Conservation (phyloP, 805 yeast species). For the Cyberlindnera petersonii region DNA sequence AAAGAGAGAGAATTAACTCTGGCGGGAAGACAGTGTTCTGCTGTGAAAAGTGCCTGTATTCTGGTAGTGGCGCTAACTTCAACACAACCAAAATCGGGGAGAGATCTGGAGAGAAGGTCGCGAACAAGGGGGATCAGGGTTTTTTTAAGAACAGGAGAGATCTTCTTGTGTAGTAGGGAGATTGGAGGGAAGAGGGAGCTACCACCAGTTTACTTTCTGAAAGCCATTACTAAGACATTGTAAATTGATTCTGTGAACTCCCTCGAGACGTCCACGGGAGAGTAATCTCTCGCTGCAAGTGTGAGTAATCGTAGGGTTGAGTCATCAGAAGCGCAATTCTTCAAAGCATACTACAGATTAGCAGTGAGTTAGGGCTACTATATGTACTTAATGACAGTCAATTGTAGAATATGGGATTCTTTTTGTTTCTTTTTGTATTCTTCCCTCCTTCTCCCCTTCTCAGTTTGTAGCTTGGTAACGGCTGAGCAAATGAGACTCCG, state of each 20-base stretch:
- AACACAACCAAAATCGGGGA: neutral
- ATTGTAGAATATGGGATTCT: neutral
- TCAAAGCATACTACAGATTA: no score
- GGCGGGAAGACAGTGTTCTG: neutral
- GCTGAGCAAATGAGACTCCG: constrained; percentile 15
- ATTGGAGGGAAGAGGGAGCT: no score
- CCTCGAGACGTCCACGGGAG: no score
- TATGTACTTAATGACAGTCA: neutral
- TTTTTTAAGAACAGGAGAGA: neutral
- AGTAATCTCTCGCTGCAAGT: neutral
- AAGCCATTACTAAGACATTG: no score
- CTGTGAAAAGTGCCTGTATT: neutral
- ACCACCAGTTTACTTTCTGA: no score
- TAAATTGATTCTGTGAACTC: no score
- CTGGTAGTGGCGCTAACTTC: constrained; percentile 1
- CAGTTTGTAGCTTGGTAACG: constrained; percentile 3
- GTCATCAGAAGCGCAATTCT: no score
- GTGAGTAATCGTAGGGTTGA: no score
- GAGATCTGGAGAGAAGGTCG: neutral
- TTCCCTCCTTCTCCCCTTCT: no score
- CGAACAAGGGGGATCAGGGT: neutral
- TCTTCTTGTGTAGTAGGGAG: no score
- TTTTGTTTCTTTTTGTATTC: neutral
- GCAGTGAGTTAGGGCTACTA: neutral
- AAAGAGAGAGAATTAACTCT: neutral